A percentile compares a stretch with the other conserved stretches of the same genome.
phyloP scores from a whole-genome alignment of 805 yeast genomes.

The Candida alai region DNA sequence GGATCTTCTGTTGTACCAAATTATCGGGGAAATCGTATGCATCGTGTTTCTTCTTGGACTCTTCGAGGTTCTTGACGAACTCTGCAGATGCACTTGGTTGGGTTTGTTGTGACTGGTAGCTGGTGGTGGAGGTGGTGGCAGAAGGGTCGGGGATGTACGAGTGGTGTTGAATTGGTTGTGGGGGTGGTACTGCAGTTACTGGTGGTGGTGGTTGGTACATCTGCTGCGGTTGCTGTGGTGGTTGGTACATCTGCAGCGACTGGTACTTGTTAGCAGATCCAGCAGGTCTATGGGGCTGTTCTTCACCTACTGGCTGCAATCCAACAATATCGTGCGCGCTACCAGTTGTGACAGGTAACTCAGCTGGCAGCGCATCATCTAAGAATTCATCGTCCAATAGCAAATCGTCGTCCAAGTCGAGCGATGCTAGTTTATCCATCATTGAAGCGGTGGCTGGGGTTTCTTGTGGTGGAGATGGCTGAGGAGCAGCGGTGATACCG shows the following conservation, averaged over 20 bases:
- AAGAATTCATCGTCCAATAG: conserved; percentile 36
- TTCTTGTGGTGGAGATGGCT: not conserved
- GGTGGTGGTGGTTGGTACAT: conserved; percentile 3
- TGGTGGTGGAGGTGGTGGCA: conserved; percentile 3
- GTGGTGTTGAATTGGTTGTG: conserved; percentile 8
- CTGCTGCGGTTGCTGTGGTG: not conserved
- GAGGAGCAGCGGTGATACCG: not conserved
- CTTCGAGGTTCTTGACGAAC: conserved; percentile 29
- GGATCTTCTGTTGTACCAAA: conserved; percentile 39
- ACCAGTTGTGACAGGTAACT: conserved; percentile 8
- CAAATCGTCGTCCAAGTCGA: conserved; percentile 30
- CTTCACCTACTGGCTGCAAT: no score
- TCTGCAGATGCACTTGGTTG: conserved; percentile 6
- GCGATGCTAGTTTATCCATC: conserved; percentile 9
- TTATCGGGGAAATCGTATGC: conserved; percentile 73
- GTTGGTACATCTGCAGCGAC: not conserved
- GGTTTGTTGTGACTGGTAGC: conserved; percentile 1
- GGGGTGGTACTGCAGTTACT: conserved; percentile 5
- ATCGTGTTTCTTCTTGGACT: conserved; percentile 61
- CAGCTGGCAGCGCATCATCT: conserved; percentile 19
- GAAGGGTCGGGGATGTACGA: conserved; percentile 6
- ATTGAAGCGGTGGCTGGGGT: not conserved
- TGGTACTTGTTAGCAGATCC: conserved; percentile 5
- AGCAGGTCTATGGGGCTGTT: conserved; percentile 5
- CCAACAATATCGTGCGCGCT: no score